Percentiles rank a stretch among this genome's conserved stretches.
These are phyloP conservation scores for Moricandia moricandioides DNA, from an alignment of 345 rosid genomes.

Conservation along the genomic window DNA sequence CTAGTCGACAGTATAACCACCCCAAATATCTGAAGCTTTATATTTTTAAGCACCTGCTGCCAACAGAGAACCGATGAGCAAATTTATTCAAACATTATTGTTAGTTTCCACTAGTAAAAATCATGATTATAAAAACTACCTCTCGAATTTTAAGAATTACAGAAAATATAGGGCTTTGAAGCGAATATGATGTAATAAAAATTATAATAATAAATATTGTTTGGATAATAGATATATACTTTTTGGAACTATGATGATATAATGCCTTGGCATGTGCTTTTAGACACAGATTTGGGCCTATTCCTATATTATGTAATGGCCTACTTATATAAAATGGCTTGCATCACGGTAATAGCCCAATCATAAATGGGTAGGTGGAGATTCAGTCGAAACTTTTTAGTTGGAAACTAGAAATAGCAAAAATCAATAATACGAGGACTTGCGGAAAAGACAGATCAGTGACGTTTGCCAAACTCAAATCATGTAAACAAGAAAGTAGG, in stretches of 20 bases:
- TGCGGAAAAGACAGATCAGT: neutral
- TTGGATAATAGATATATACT: neutral
- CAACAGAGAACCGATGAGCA: neutral
- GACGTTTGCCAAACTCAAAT: slow-evolving; percentile 11
- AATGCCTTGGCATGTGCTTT: neutral
- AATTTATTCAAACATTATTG: neutral
- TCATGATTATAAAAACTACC: neutral
- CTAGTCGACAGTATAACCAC: neutral
- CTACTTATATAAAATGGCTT: slow-evolving; percentile 3
- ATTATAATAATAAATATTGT: neutral
- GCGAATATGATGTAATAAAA: neutral
- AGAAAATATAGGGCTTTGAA: neutral
- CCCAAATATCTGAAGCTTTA: neutral
- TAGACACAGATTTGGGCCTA: neutral
- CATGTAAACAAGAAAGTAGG: slow-evolving; percentile 1
- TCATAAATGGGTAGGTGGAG: neutral
- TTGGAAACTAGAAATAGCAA: neutral
- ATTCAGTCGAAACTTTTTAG: neutral
- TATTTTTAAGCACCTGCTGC: neutral
- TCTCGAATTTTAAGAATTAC: neutral
- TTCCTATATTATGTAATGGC: neutral
- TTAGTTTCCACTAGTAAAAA: neutral
- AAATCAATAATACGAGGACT: neutral
- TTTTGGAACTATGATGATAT: too few species aligned
- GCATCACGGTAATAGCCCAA: neutral